Evolutionary conservation across 1,284 basidiomycete genomes (phyloP).

Genomic region (Ceratobasidium sp.): DNA sequence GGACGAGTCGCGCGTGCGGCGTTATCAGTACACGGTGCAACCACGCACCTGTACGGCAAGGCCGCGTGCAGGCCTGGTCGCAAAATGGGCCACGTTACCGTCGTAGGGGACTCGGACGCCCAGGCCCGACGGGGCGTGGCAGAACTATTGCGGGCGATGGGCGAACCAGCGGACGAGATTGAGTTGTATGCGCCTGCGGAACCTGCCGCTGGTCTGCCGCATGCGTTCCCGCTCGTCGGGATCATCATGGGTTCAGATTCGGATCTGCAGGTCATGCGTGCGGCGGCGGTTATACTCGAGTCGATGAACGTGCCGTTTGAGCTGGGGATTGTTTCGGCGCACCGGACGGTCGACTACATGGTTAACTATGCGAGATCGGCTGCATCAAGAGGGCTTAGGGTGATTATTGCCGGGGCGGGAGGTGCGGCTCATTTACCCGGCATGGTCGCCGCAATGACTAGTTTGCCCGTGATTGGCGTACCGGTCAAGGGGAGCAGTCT

Average conservation of each 20-base stretch:
- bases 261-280: slow-evolving; percentile 93
- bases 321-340: slow-evolving; percentile 94
- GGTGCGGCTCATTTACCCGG: slow-evolving; percentile 98
- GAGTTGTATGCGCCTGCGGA: slow-evolving; percentile 63
- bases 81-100: slow-evolving; percentile 98
- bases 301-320: slow-evolving; percentile 89
- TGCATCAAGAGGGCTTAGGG: slow-evolving; percentile 72
- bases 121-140: slow-evolving; percentile 74
- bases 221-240: slow-evolving; percentile 82
- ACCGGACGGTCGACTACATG: slow-evolving; percentile 91
- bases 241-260: slow-evolving; percentile 99
- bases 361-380: slow-evolving; percentile 85
- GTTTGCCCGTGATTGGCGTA: slow-evolving; percentile 93
- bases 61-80: slow-evolving; percentile 85
- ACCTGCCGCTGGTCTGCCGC: slow-evolving; percentile 54
- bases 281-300: slow-evolving; percentile 86
- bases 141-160: slow-evolving; percentile 69
- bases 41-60: slow-evolving; percentile 94
- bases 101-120: slow-evolving; percentile 86
- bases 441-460: slow-evolving; percentile 96
- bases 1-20: slow-evolving; percentile 60
- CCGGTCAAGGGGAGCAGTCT: slow-evolving; percentile 94
- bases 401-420: slow-evolving; percentile 94
- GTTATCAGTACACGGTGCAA: slow-evolving; percentile 75
- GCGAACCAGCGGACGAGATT: slow-evolving; percentile 58